Conservation (phyloP, 441 rosid species). For the Mallotus repandus region DNA sequence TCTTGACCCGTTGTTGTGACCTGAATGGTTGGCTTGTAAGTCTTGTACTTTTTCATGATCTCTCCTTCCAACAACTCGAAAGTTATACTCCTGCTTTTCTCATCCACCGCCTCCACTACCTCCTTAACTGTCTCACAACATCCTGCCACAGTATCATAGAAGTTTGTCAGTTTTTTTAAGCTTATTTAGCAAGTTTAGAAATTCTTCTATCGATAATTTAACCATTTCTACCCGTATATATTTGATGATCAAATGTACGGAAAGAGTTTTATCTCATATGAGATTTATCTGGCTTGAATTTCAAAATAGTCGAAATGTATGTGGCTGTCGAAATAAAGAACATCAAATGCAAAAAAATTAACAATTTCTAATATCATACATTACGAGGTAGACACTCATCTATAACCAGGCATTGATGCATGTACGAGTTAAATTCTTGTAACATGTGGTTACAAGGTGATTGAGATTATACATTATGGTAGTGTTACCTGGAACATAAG, state of each 20-base stretch:
- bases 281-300: too few relatives aligned
- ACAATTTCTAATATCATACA: too few relatives aligned
- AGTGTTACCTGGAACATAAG: constrained; percentile 9
- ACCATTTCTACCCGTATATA: too few relatives aligned
- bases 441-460: not conserved
- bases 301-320: too few relatives aligned
- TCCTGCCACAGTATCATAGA: not conserved
- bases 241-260: too few relatives aligned
- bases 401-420: not conserved
- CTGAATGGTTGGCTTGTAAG: constrained; percentile 3
- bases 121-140: constrained; percentile 13
- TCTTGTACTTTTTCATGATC: constrained; percentile 6
- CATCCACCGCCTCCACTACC: constrained; percentile 2
- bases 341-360: too few relatives aligned
- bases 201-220: too few relatives aligned
- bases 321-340: too few relatives aligned
- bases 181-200: too few relatives aligned
- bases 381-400: too few relatives aligned
- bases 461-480: too few relatives aligned
- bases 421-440: not conserved
- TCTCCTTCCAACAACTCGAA: constrained; percentile 4
- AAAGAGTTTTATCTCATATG: too few relatives aligned
- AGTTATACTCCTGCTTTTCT: constrained; percentile 6
- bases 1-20: not conserved
- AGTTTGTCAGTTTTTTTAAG: not conserved